A percentile compares a stretch with the other conserved stretches of the same genome.
phyloP scores from a whole-genome alignment of 1,284 basidiomycete species.

The Grifola frondosa region DNA sequence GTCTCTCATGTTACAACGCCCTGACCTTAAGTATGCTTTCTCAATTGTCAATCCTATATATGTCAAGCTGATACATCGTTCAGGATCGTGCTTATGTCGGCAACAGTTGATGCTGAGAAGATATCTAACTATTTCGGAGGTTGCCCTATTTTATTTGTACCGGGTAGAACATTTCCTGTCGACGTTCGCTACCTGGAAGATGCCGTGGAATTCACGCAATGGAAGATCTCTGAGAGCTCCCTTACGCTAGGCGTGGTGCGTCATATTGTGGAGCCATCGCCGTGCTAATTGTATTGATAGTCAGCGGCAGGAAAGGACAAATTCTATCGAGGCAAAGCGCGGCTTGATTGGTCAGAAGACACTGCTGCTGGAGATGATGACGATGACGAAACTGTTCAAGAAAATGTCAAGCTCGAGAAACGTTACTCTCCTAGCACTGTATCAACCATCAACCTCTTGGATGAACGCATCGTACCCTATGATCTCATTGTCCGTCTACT shows the following conservation, averaged over 20 bases:
- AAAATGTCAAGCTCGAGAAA: slow-evolving; percentile 62
- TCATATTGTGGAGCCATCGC: too few species aligned
- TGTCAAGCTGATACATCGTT: background rate
- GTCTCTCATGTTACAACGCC: slow-evolving; percentile 77
- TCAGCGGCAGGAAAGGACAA: slow-evolving; percentile 53
- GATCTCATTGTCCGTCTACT: slow-evolving; percentile 87
- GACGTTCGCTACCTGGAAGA: slow-evolving; percentile 90
- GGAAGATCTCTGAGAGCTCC: slow-evolving; percentile 86
- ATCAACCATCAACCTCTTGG: slow-evolving; percentile 81
- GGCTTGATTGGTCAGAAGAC: slow-evolving; percentile 78
- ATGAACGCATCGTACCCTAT: slow-evolving; percentile 89
- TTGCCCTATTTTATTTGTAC: slow-evolving; percentile 87
- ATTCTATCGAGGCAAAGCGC: slow-evolving; percentile 61
- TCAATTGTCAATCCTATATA: background rate
- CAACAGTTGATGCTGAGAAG: slow-evolving; percentile 94
- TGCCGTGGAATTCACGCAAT: slow-evolving; percentile 85
- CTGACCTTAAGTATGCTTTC: slow-evolving; percentile 73
- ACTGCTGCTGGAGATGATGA: slow-evolving; percentile 61
- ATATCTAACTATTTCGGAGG: slow-evolving; percentile 92
- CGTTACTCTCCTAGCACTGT: slow-evolving; percentile 75
- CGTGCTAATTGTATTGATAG: slow-evolving; percentile 22
- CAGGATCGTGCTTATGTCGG: slow-evolving; percentile 96
- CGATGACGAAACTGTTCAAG: slow-evolving; percentile 53
- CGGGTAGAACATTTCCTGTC: slow-evolving; percentile 97
- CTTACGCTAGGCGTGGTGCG: slow-evolving; percentile 75